phyloP scores from a whole-genome alignment of 306 rosid species.

The Ceratonia siliqua region DNA sequence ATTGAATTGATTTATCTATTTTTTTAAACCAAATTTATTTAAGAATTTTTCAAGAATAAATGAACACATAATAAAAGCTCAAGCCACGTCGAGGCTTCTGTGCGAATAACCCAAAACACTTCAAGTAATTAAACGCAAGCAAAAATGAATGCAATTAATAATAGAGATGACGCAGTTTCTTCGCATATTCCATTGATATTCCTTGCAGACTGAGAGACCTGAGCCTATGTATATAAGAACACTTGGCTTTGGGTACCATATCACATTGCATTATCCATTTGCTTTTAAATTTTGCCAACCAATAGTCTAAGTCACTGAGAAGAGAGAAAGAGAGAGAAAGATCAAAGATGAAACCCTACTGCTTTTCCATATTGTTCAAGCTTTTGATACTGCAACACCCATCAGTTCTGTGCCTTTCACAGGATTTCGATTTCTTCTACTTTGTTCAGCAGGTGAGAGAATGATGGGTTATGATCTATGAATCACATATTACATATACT shows the following conservation, averaged over 20 bases:
- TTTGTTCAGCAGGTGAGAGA: conserved; percentile 84
- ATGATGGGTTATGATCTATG: background rate
- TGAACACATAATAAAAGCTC: no score
- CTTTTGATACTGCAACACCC: conserved; percentile 55
- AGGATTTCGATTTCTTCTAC: conserved; percentile 82
- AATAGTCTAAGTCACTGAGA: background rate
- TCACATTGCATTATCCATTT: conserved; percentile 16
- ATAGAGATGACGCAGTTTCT: no score
- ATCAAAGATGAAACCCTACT: conserved; percentile 41
- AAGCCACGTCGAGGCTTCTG: no score
- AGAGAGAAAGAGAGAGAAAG: background rate
- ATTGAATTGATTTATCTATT: no score
- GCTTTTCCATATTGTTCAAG: conserved; percentile 32
- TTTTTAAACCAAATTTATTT: no score
- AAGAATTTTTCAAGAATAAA: no score
- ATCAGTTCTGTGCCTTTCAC: conserved; percentile 49
- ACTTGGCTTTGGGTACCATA: background rate
- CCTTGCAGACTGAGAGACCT: background rate
- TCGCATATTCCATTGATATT: conserved; percentile 42
- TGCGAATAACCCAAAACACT: no score
- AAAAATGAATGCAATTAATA: no score
- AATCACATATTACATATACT: no score
- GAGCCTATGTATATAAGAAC: conserved; percentile 32
- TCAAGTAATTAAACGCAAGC: no score
- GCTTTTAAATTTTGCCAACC: conserved; percentile 11